phyloP scores from a whole-genome alignment of 2,329 filamentous ascomycete species.

The Colletotrichum truncatum region DNA sequence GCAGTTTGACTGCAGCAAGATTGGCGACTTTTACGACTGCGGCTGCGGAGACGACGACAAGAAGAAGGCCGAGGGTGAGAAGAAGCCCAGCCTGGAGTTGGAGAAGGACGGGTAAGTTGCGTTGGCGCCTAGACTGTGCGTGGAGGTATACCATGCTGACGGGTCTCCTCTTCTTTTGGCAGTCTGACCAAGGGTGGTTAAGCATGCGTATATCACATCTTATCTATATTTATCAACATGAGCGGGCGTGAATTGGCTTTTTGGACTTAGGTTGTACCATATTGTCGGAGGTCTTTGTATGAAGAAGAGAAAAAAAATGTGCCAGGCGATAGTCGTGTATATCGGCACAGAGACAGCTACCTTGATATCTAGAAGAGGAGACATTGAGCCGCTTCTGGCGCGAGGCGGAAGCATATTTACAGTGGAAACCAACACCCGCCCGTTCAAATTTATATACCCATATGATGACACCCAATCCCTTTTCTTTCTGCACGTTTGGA shows the following conservation, averaged over 20 bases:
- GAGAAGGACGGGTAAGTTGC: slow-evolving; percentile 19
- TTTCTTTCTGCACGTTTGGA: neutral
- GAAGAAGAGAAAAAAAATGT: neutral
- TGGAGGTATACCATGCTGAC: neutral
- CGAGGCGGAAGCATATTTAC: neutral
- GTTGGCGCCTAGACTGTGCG: neutral
- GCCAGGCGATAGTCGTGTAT: neutral
- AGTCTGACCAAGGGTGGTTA: slow-evolving; percentile 18
- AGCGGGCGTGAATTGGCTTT: neutral
- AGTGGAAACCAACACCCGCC: neutral
- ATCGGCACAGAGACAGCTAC: neutral
- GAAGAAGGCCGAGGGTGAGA: slow-evolving; percentile 44
- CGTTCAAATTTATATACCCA: slow-evolving; percentile 3
- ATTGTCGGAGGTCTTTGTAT: neutral
- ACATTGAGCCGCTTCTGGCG: neutral
- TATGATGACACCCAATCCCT: neutral
- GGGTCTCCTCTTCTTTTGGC: no score
- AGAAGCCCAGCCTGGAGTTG: slow-evolving; percentile 29
- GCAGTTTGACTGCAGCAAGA: slow-evolving; percentile 71
- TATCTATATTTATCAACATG: neutral
- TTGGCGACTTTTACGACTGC: slow-evolving; percentile 78
- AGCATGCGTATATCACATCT: neutral
- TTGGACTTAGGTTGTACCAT: neutral
- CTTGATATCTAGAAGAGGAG: neutral
- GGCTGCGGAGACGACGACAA: slow-evolving; percentile 73